Evolutionary conservation across 1,139 yeast genomes (phyloP).

Genomic region (Arxiozyma telluris): DNA sequence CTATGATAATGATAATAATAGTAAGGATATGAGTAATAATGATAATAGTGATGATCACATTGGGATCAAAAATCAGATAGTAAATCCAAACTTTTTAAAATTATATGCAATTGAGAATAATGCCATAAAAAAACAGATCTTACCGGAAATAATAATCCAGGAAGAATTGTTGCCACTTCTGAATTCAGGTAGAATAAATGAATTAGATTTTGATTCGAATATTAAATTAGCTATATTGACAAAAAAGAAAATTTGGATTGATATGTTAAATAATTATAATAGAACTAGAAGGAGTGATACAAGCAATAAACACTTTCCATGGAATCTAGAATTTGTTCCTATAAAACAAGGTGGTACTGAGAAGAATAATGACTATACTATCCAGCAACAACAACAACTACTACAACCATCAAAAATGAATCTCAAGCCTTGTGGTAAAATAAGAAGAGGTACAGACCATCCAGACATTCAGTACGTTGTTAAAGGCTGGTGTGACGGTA

Average conservation of each 20-base stretch:
- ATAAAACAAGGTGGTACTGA: neutral
- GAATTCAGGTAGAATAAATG: conserved; percentile 18
- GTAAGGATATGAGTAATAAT: too few species aligned
- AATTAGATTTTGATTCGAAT: conserved; percentile 12
- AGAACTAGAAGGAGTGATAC: conserved; percentile 19
- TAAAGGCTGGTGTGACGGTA: conserved; percentile 30
- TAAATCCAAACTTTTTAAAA: conserved; percentile 25
- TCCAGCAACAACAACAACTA: neutral
- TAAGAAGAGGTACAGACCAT: conserved; percentile 13
- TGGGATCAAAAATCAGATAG: conserved; percentile 3
- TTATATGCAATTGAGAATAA: conserved; percentile 25
- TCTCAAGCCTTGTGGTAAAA: conserved; percentile 26
- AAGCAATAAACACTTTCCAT: conserved; percentile 22
- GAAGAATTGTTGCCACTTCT: conserved; percentile 21
- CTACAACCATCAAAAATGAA: neutral
- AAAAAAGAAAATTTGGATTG: conserved; percentile 28
- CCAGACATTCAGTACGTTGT: conserved; percentile 27
- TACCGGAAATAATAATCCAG: conserved; percentile 28
- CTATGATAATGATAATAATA: neutral
- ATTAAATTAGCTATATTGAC: conserved; percentile 27
- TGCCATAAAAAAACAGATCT: conserved; percentile 14
- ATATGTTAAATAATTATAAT: neutral
- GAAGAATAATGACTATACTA: neutral
- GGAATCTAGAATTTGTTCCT: conserved; percentile 19
- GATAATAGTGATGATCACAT: neutral